Evolutionary conservation across 495 filamentous ascomycete species (phyloP).

Genomic region (Clavariopsis aquatica): DNA sequence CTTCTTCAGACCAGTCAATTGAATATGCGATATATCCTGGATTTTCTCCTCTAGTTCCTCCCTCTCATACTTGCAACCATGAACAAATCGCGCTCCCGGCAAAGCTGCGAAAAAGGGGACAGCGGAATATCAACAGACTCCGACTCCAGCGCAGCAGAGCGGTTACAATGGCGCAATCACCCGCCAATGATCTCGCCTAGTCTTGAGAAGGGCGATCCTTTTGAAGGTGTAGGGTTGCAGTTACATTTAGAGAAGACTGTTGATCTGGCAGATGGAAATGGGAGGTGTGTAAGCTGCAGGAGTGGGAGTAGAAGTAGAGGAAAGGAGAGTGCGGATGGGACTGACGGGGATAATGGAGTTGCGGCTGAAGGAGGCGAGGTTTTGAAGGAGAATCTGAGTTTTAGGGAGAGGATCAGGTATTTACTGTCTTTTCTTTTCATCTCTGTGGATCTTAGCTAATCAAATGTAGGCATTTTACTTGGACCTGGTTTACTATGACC

Average conservation of each 20-base stretch:
- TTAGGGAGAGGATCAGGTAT: slow-evolving; percentile 38
- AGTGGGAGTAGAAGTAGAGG: background rate
- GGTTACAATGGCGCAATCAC: slow-evolving; percentile 28
- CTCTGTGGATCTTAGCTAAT: background rate
- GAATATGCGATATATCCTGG: background rate
- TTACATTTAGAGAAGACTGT: background rate
- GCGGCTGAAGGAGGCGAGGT: slow-evolving; percentile 4
- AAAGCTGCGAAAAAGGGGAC: background rate
- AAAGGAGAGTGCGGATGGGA: background rate
- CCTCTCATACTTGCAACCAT: background rate
- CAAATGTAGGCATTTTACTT: slow-evolving; percentile 40
- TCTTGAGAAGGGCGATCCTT: slow-evolving; percentile 15
- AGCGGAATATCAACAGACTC: slow-evolving; percentile 12
- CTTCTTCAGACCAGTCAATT: background rate
- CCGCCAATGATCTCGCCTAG: slow-evolving; percentile 6
- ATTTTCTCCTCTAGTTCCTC: background rate
- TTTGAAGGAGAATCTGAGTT: slow-evolving; percentile 11
- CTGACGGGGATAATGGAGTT: background rate
- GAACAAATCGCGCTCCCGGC: background rate
- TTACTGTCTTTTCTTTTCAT: too few relatives aligned
- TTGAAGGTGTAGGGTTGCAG: slow-evolving; percentile 8
- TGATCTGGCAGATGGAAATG: background rate
- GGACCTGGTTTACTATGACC: slow-evolving; percentile 50
- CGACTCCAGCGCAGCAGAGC: slow-evolving; percentile 9
- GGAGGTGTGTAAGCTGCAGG: background rate